A percentile compares a stretch with the other conserved stretches of the same genome.
phyloP scores from a whole-genome alignment of 306 rosid genomes.

The Rosa lucieae region DNA sequence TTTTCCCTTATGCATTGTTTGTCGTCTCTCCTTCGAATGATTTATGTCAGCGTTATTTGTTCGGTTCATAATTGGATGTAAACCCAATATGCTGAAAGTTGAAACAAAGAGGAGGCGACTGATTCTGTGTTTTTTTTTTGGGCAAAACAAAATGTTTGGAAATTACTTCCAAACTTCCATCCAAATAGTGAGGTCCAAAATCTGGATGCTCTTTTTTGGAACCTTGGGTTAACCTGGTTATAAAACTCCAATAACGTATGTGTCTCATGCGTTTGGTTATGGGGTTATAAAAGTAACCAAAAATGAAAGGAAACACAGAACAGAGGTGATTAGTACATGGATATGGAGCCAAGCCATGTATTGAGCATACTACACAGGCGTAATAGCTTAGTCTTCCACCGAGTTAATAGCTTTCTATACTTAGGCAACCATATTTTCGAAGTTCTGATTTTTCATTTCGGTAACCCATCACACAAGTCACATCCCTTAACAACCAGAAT shows the following conservation, averaged over 20 bases:
- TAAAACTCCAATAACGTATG: neutral
- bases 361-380: neutral
- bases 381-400: no score
- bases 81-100: neutral
- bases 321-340: neutral
- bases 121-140: neutral
- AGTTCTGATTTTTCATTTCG: neutral
- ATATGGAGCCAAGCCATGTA: neutral
- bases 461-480: neutral
- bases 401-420: no score
- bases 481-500: neutral
- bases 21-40: neutral
- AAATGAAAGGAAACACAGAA: neutral
- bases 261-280: neutral
- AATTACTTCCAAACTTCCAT: neutral
- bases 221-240: neutral
- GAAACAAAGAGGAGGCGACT: neutral
- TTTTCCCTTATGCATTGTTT: neutral
- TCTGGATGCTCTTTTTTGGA: conserved; percentile 1
- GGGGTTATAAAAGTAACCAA: neutral
- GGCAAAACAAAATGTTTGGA: neutral
- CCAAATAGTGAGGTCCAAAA: neutral
- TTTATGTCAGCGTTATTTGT: conserved; percentile 1
- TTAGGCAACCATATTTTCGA: neutral
- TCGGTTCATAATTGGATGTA: neutral